A percentile compares a stretch with the other conserved stretches of the same genome.
phyloP scores from a whole-genome alignment of 2,329 filamentous ascomycete genomes.

The Fusarium drepaniforme region DNA sequence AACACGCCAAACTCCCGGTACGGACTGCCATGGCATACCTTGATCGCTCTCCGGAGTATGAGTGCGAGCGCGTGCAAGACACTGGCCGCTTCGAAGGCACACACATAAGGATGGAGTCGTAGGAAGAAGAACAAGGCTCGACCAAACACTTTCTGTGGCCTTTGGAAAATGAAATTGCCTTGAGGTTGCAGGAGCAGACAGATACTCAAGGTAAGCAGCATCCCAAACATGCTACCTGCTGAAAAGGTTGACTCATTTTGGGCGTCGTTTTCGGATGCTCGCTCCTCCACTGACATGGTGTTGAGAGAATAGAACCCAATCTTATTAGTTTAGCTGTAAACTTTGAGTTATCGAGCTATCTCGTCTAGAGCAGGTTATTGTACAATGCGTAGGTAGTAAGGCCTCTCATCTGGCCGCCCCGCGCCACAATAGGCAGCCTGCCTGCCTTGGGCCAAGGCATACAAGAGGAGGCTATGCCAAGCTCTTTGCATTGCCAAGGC shows the following conservation, averaged over 20 bases:
- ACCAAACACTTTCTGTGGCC: too few species aligned
- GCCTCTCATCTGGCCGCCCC: not conserved
- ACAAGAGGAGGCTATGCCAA: not conserved
- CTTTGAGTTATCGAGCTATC: rapidly evolving
- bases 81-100: not conserved
- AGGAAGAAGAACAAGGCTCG: not conserved
- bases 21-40: not conserved
- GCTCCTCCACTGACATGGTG: not conserved
- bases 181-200: not conserved
- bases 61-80: not conserved
- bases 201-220: not conserved
- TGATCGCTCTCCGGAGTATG: not conserved
- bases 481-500: not conserved
- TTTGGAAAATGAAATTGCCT: not conserved
- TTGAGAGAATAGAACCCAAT: too few species aligned
- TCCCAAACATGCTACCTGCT: not conserved
- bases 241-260: not conserved
- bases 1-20: not conserved
- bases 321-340: not conserved
- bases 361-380: not conserved
- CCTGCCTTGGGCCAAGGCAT: not conserved
- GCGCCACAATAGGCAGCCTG: not conserved
- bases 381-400: too few species aligned
- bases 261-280: not conserved
- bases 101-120: not conserved